Evolutionary conservation across 495 filamentous ascomycete genomes (phyloP), one percentile per base, ranked within the genome.

Genomic region (Xylaria intraflava): DNA sequence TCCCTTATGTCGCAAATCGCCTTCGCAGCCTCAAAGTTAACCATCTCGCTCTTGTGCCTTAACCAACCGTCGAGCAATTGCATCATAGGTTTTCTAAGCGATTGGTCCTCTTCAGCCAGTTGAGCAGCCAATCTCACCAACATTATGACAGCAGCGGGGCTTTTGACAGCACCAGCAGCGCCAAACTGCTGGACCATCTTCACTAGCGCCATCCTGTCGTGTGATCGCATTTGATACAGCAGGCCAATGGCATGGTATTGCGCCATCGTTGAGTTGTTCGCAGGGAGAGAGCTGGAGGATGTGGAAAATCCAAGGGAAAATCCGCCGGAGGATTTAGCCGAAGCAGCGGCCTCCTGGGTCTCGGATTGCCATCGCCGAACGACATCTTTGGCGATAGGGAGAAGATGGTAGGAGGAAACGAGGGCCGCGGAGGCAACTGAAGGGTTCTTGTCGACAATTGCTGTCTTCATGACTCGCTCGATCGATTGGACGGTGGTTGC

Each of bases 101-200:
- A 82, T 19, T 78, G 77, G 63, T 99, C 93, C 60, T 97, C 94
- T 67, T 96, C 89, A 43, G 93, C 93, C 55, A 99, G 76, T 73
- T 95, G 95, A 30, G 93, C 90, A 43, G 94, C 94, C 51, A 99
- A 71, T 44, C 93, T 82, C 35, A 99, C 94, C 22, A 99, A 76
- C 78, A 99, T 83, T 14, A 97, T 80, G 55, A 90, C 84, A 31
- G 90, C 93, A 35, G 91, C 90, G 12, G 92, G 90, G 67, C 88
- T 96, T 80, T 96, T 96, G 47, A 95, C 86, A 22, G 87, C 89
- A 40, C 92, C 90, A 7, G 92, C 86, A 48, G 85, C 84, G 29
- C 89, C 88, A 64, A 95, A 96, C 67, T 97, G 94, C 72, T 99
- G 93, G 12, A 97, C 93, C 94, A 99, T 96, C 80, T 97, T 99